Evolutionary conservation across 1,284 basidiomycete genomes (phyloP), one percentile per base, ranked within the genome.

Genomic region (Chondrostereum purpureum): DNA sequence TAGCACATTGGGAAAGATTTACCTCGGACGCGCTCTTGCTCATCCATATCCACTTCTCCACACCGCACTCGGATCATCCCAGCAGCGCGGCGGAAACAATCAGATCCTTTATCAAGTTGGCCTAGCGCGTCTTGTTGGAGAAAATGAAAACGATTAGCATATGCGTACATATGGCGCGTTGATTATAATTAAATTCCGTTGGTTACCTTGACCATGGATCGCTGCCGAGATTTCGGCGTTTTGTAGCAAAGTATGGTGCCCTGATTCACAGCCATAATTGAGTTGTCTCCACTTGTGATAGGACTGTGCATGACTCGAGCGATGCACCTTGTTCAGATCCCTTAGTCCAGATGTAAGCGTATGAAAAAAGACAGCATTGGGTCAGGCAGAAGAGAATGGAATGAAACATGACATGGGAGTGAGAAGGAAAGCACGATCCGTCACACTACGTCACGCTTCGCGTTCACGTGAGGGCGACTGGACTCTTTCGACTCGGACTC

Each of bases 31-130:
- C 83, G 69, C 48, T 75, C 73, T 17, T 69, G 64, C 56, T 84
- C 80, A 44, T 75, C 60, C 64, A 77, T 69, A 33, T 82, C 78
- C 8, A 80, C 66, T 33, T 79, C 73, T 14, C 65, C 66, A 45
- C 84, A 87, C 19, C 60, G 69, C 17, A 62, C 51, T 24, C 66
- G 71, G 36, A 85, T 72, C 14, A 55, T 52, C 14, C 57, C 61
- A 18, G 77, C 70, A 12, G 73, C 75, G 27, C 62, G 64, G 27
- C 72, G 73, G 60, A 86, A 86, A 58, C 84, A 87, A 54, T 86
- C 83, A 0, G 78, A 72, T 54, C 68, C 72, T 17, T 63, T 66
- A 19, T 60, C 46, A 49, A 69, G 68, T 35, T 59, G 54, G 5
- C 63, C 58, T 19, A 72, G 56, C 10, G 54, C 50, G 41, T 58